Base-by-base conservation (phyloP, 805 yeast species). In the Candida anglica region DNA sequence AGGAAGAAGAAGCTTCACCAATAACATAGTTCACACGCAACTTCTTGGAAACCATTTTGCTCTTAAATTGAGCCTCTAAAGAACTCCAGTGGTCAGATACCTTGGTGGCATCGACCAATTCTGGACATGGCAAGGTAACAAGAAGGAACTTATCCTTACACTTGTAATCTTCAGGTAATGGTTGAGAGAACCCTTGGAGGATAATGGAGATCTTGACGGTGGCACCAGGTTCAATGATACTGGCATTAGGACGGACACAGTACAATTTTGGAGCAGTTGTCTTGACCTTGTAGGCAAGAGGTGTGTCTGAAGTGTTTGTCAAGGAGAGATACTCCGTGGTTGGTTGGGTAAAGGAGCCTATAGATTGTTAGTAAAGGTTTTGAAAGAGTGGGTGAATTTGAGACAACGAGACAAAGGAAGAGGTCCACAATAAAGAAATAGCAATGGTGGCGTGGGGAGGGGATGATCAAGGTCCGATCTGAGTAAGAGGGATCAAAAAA, bases 211-310 rank as follows among this genome's bases (percentile, higher is more conserved):
- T 85, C 36, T 83, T 77, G 34, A 80, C 62, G 16, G 79, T 58
- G 44, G 76, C 75, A 22, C 94, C 93, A 10, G 98, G 89, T 19
- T 69, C 70, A 37, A 93, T 69, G 22, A 82, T 59, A 11, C 93
- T 78, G 39, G 97, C 91, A 60, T 89, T 93, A 42, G 98, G 98
- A 65, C 96, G 82, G 33, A 93, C 98, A 60, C 96, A 86, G 70
- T 89, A 82, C 60, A 86, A 70, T 60, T 86, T 89, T 41, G 98
- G 98, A 7, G 98, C 97, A 5, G 98, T 93, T 29, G 98, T 91
- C 67, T 91, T 93, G 54, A 93, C 97, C 68, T 93, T 93, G 73
- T 87, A 93, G 19, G 96, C 96, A 50, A 77, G 63, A 28, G 80
- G 70, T 20, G 78, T 65, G 35, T 69, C 69, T 11, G 75, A 59